These are phyloP conservation scores for Eucalyptus leucophloia DNA, from an alignment of 345 rosid genomes.

Conservation along the genomic window DNA sequence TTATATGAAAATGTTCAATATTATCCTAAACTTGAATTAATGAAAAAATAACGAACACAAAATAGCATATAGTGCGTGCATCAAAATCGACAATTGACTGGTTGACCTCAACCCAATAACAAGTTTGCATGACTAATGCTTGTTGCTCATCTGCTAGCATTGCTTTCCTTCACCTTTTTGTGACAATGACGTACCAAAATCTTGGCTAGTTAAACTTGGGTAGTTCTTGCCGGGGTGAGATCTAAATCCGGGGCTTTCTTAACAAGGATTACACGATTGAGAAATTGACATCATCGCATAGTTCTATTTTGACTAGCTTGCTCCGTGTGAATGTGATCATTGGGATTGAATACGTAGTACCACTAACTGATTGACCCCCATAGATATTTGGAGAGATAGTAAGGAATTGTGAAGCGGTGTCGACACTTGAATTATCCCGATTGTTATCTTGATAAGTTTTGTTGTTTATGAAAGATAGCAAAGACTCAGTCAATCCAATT, in stretches of 20 bases:
- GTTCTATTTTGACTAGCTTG: neutral
- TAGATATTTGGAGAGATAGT: neutral
- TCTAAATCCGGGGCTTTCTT: neutral
- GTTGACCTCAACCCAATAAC: neutral
- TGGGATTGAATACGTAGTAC: neutral
- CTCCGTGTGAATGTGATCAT: neutral
- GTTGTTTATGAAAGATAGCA: neutral
- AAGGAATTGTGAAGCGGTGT: neutral
- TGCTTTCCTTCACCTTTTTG: neutral
- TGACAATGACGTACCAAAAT: neutral
- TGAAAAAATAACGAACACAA: neutral
- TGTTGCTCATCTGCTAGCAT: neutral
- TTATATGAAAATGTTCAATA: no score
- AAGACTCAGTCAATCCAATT: neutral
- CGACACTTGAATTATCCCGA: neutral
- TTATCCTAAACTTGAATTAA: no score
- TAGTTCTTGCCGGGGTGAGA: neutral
- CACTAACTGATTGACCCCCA: neutral
- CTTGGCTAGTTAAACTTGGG: neutral
- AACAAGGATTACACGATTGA: neutral
- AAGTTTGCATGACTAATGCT: neutral
- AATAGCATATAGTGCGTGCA: neutral
- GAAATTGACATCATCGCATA: neutral
- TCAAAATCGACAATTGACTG: neutral
- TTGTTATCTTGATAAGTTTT: neutral